These are phyloP conservation scores for Vanilla planifolia DNA, from an alignment of 106 monocot species.

Conservation along the genomic window DNA sequence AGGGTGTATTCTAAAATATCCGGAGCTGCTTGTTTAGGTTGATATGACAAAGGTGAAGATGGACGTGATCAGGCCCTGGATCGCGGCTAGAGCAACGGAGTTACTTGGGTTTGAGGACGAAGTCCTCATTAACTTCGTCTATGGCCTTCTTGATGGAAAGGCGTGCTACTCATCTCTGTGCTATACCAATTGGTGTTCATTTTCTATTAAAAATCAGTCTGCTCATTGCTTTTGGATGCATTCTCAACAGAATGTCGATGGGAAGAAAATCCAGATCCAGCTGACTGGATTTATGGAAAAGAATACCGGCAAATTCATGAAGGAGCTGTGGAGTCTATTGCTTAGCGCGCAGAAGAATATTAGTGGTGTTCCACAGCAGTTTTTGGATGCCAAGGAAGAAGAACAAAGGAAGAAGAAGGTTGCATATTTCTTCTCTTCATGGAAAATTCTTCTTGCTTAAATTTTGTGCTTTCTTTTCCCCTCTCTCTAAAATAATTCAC, in stretches of 20 bases:
- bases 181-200: not conserved
- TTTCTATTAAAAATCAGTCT: not conserved
- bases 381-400: slow-evolving; percentile 86
- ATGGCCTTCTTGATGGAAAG: slow-evolving; percentile 79
- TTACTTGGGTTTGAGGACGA: slow-evolving; percentile 96
- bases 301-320: slow-evolving; percentile 95
- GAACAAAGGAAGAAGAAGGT: slow-evolving; percentile 84
- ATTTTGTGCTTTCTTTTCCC: not conserved
- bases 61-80: slow-evolving; percentile 96
- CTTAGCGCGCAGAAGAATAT: slow-evolving; percentile 86
- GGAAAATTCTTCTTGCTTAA: not conserved
- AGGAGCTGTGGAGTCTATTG: slow-evolving; percentile 84
- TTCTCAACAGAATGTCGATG: slow-evolving; percentile 54
- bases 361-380: slow-evolving; percentile 97
- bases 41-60: slow-evolving; percentile 91
- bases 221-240: not conserved
- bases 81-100: slow-evolving; percentile 83
- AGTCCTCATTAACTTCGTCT: slow-evolving; percentile 95
- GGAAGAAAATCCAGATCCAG: slow-evolving; percentile 92
- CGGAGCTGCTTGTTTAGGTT: slow-evolving; percentile 41
- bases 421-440: not conserved
- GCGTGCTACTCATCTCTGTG: slow-evolving; percentile 15
- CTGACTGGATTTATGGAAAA: slow-evolving; percentile 98
- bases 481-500: not conserved
- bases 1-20: slow-evolving; percentile 10